A percentile compares a stretch with the other conserved stretches of the same genome.
Evolutionary conservation across 2,329 filamentous ascomycete genomes (phyloP).

Genomic region (Exophiala sp.): DNA sequence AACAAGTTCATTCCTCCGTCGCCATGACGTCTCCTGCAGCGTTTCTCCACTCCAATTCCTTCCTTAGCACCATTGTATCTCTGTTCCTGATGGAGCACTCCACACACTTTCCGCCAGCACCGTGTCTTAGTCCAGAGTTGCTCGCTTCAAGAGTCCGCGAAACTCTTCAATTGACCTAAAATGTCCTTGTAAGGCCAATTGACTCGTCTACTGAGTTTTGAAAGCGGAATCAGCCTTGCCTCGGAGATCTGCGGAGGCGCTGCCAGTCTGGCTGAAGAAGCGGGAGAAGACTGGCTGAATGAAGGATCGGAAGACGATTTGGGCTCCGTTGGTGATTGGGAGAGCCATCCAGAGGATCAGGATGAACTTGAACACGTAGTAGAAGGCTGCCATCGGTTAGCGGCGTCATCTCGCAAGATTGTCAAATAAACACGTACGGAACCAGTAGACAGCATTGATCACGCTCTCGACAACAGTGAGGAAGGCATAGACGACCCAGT

Average conservation of each 20-base stretch:
- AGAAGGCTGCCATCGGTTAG: slow-evolving; percentile 63
- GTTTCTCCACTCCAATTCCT: slow-evolving; percentile 9
- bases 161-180: slow-evolving; percentile 13
- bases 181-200: slow-evolving; percentile 17
- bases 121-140: background rate
- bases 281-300: slow-evolving; percentile 85
- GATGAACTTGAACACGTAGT: slow-evolving; percentile 99
- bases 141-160: slow-evolving; percentile 20
- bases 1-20: slow-evolving; percentile 12
- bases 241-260: slow-evolving; percentile 81
- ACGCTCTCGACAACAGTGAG: slow-evolving; percentile 64
- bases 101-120: background rate
- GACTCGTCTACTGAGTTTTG: slow-evolving; percentile 52
- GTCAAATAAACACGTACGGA: slow-evolving; percentile 45
- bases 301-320: slow-evolving; percentile 95
- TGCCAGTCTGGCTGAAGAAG: slow-evolving; percentile 72
- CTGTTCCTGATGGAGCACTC: too few species aligned
- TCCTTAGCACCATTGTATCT: background rate
- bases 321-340: slow-evolving; percentile 92
- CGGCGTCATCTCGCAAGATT: background rate
- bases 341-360: slow-evolving; percentile 97
- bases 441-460: slow-evolving; percentile 67
- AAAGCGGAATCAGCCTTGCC: slow-evolving; percentile 75
- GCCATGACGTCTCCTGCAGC: slow-evolving; percentile 14
- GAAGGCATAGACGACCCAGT: slow-evolving; percentile 67